Evolutionary conservation across 1,284 basidiomycete species (phyloP).

Genomic region (Lignosus rhinocerotis): DNA sequence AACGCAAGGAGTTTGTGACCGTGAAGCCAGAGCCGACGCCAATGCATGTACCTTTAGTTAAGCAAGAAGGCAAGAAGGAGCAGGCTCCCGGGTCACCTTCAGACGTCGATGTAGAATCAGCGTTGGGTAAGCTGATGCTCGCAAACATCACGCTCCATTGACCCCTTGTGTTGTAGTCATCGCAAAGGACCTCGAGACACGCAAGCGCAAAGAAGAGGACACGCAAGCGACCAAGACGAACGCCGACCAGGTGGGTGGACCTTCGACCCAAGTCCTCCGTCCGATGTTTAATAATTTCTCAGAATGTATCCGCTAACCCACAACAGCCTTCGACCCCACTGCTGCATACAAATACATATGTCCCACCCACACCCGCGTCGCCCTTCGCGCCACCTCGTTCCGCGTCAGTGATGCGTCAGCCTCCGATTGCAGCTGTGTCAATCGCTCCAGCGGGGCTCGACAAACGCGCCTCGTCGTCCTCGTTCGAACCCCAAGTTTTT

Average conservation of each 20-base stretch:
- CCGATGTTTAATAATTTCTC: no score
- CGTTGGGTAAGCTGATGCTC: background rate
- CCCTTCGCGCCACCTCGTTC: background rate
- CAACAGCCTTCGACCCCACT: background rate
- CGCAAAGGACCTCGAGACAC: constrained; percentile 1
- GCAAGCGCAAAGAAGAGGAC: constrained; percentile 1
- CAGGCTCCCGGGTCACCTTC: background rate
- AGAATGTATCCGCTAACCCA: no score
- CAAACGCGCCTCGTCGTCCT: background rate
- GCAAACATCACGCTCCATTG: background rate
- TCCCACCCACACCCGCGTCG: background rate
- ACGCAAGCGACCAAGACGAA: background rate
- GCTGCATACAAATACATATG: background rate
- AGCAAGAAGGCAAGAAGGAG: background rate
- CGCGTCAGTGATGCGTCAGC: background rate
- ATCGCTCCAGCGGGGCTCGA: background rate
- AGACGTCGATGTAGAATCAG: background rate
- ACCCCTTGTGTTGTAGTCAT: background rate
- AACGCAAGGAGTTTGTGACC: background rate
- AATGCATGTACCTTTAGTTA: background rate
- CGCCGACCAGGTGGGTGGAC: background rate
- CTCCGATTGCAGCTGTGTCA: background rate
- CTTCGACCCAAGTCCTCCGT: background rate
- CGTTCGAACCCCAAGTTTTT: no score
- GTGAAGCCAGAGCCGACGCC: background rate